Evolutionary conservation across 805 yeast species (phyloP), one percentile per base, ranked within the genome.

Genomic region (Ogataea ganodermae): DNA sequence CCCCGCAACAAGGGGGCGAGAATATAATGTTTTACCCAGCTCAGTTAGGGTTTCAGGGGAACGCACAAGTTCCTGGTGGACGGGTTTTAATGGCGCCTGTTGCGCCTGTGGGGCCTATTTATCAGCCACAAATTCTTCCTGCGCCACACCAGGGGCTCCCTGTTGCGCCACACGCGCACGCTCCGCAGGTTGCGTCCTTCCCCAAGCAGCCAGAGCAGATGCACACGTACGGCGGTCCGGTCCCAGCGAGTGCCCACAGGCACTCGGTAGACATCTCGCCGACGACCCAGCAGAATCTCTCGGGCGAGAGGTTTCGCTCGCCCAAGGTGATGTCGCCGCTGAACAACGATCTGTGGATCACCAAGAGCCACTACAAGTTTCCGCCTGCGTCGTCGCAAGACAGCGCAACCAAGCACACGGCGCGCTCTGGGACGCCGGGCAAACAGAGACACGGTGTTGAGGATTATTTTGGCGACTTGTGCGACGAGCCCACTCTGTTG

Each of bases 391-490:
- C 28, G 7, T 17, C 41, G 13, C 26, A 30, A 2, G 35, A 20
- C 27, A 39, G 33, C 16, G 42, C 12, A 4, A 27, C 22, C 14
- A 18, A 35, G 18, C 35, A 16, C 13, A 8, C 35, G 17, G 23
- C 8, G 14, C 23, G 14, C 8, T 12, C 26, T 6, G 35, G 24
- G 12, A 17, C 35, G 4, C 18, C 35, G 9, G 17, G 7, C 4
- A n/a, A 17, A 3, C 14, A 23, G 8, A 9, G 16, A 7, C 30
- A 16, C 17, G n/a, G n/a, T n/a, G 30, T 14, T 14, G 42, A 26
- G 42, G 43, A 40, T 14, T 40, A 30, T 14, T 40, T 40, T 30
- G 35, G 35, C 26, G 36, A 40, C 27, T n/a, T 30, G 35, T 40
- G 43, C n/a, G 35, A 40, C 14, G 35, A 28, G 35, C 20, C 27